Base-by-base conservation (phyloP, 192 early-diverging fungal species). In the Podila minutissima region DNA sequence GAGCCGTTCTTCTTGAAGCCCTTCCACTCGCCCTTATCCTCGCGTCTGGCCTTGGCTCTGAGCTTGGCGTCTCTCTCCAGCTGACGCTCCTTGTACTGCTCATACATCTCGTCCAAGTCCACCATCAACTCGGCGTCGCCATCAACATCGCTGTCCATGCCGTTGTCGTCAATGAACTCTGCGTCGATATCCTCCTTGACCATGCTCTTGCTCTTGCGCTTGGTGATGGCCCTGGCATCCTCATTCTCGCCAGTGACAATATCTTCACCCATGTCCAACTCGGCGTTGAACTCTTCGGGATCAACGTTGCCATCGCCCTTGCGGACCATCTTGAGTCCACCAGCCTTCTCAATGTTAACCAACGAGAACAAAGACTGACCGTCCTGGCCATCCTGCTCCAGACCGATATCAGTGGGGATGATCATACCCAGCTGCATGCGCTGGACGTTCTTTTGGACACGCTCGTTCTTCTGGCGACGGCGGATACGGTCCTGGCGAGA, bases 391-490 rank as follows among this genome's bases (percentile, higher is more conserved):
- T 82, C 74, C 53, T 91, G 87, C 67, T 94, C 93, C 86, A 92
- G 75, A 63, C 89, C 94, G 67, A 94, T 91, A 61, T 95, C 94
- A 2, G 84, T 86, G 11, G 92, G 91, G 24, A 92, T 89, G 33
- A 89, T 88, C 94, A 95, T 95, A 58, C 91, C 91, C 67, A 95
- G 74, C 69, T 94, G 91, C 91, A 95, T 91, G 60, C 92, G 91
- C 50, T 90, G 85, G 17, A 94, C 82, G 53, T 88, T 87, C 68
- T 90, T 89, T 65, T 88, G 89, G 32, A 89, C 87, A 84, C 92
- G 92, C 70, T 91, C 89, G 65, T 93, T 92, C 59, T 87, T 68
- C 61, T 91, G 88, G 49, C 90, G 86, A 74, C 90, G 91, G 71
- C 87, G 83, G 62, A 81, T 73, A 73, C 77, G 77, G 24, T 81